A percentile compares a stretch with the other conserved stretches of the same genome.
These are phyloP conservation scores for barley (Hordeum vulgare) DNA, from an alignment of 176 grass and related monocot genomes.

Conservation along the genomic window DNA sequence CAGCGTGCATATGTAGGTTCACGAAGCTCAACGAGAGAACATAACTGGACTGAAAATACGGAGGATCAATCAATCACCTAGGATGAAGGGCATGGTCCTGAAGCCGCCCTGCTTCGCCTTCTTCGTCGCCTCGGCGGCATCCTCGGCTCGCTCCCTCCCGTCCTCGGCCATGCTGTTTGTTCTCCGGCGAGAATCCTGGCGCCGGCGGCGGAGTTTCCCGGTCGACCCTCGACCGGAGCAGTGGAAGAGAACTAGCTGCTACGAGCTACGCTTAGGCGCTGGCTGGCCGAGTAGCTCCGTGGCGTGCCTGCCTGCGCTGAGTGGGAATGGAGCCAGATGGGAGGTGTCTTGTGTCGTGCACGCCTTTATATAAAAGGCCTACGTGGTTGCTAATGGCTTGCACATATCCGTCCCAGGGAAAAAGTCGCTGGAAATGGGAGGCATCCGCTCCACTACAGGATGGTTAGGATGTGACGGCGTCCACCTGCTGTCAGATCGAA, in stretches of 20 bases:
- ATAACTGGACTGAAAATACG: background rate
- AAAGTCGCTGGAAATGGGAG: background rate
- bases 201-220: background rate
- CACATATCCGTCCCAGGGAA: background rate
- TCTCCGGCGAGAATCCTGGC: background rate
- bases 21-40: background rate
- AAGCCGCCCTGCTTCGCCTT: conserved; percentile 51
- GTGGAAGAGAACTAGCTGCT: conserved; percentile 24
- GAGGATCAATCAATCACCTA: conserved; percentile 31
- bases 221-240: conserved; percentile 4
- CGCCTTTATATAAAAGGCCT: conserved; percentile 13
- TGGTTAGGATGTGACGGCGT: conserved; percentile 18
- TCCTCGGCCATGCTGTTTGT: conserved; percentile 38
- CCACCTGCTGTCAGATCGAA: conserved; percentile 11
- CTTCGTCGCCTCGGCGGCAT: background rate
- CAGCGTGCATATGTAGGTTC: background rate
- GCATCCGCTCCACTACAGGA: conserved; percentile 11
- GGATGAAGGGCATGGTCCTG: conserved; percentile 90
- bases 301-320: conserved; percentile 5
- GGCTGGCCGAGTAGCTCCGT: background rate
- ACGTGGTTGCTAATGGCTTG: background rate
- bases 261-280: conserved; percentile 20
- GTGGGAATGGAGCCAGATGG: conserved; percentile 12
- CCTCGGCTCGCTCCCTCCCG: conserved; percentile 10
- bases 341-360: conserved; percentile 17